A percentile compares a stretch with the other conserved stretches of the same genome.
Evolutionary conservation across 805 yeast species (phyloP).

Genomic region (Ascoidea asiatica): DNA sequence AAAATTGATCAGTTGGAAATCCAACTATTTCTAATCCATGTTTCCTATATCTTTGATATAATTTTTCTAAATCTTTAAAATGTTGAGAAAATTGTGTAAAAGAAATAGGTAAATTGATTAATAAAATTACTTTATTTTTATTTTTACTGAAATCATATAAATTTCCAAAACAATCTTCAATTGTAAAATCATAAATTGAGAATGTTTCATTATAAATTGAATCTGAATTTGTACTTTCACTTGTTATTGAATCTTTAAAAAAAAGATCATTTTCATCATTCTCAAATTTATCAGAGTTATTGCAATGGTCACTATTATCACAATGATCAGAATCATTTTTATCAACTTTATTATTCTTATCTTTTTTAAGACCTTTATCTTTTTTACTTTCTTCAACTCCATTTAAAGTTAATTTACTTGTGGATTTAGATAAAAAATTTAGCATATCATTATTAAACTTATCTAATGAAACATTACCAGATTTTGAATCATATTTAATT

Average conservation of each 20-base stretch:
- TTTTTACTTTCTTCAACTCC: not conserved
- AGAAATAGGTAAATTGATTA: constrained; percentile 31
- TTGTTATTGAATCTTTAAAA: not conserved
- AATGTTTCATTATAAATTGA: not conserved
- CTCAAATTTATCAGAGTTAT: too few species aligned
- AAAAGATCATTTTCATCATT: not conserved
- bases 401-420: not conserved
- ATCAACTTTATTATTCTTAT: too few species aligned
- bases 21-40: constrained; percentile 51
- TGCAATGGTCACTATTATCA: not conserved
- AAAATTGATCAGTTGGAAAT: constrained; percentile 77
- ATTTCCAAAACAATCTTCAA: constrained; percentile 25
- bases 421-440: not conserved
- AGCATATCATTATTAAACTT: not conserved
- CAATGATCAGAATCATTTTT: too few species aligned
- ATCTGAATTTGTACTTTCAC: not conserved
- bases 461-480: not conserved
- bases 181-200: constrained; percentile 25
- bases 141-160: constrained; percentile 23
- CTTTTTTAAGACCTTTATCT: not conserved
- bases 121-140: constrained; percentile 32
- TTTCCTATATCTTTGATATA: constrained; percentile 45
- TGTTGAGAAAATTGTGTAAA: constrained; percentile 52
- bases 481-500: not conserved
- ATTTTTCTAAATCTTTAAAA: constrained; percentile 46